Conservation (phyloP, 1,284 basidiomycete species). For the Coniferiporia sulphurascens region DNA sequence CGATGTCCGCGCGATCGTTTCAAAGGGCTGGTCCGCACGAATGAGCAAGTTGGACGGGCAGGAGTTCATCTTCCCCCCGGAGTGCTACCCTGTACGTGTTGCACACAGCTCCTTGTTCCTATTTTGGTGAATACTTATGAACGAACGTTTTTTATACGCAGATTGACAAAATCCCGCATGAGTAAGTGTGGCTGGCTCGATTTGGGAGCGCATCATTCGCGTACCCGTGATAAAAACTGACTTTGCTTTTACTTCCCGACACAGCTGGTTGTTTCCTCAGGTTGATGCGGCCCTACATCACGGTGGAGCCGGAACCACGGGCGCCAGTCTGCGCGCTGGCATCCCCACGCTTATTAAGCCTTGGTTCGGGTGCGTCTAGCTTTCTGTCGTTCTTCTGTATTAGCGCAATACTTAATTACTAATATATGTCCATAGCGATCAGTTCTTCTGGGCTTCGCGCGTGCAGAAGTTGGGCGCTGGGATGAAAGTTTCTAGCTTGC, state of each 20-base stretch:
- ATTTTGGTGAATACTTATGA: constrained; percentile 4
- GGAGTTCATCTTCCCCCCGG: constrained; percentile 38
- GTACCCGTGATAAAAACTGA: not conserved
- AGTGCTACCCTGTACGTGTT: constrained; percentile 35
- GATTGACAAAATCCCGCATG: constrained; percentile 72
- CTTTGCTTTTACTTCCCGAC: not conserved
- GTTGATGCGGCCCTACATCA: constrained; percentile 67
- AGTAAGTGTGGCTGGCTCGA: constrained; percentile 28
- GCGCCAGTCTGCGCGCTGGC: constrained; percentile 63
- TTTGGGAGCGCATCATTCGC: not conserved
- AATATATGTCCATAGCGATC: constrained; percentile 37
- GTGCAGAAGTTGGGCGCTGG: constrained; percentile 59
- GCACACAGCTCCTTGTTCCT: constrained; percentile 23
- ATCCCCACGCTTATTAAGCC: constrained; percentile 74
- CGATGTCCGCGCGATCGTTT: constrained; percentile 67
- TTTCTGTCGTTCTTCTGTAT: not conserved
- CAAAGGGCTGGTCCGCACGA: constrained; percentile 73
- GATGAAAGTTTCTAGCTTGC: constrained; percentile 44
- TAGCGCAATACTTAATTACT: not conserved
- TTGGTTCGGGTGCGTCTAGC: constrained; percentile 44
- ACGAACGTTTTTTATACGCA: constrained; percentile 22
- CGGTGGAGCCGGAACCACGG: constrained; percentile 72
- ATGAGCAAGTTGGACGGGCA: constrained; percentile 37
- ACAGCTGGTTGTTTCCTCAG: constrained; percentile 68
- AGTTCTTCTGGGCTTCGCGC: constrained; percentile 69